phyloP scores from a whole-genome alignment of 2,329 filamentous ascomycete genomes.

The Periconia sp. region DNA sequence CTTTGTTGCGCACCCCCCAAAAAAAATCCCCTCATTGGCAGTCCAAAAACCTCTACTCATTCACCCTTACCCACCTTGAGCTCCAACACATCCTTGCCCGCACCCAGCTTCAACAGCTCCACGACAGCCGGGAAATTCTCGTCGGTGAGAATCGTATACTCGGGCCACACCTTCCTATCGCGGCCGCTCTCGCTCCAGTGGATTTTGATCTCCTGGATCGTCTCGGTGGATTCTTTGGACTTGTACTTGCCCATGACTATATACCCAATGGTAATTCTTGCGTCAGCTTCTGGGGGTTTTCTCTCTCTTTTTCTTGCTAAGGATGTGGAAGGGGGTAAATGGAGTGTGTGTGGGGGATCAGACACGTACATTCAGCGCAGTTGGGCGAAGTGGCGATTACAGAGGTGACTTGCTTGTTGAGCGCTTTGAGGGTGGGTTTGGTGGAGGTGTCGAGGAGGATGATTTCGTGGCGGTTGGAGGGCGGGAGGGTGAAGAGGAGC shows the following conservation, averaged over 20 bases:
- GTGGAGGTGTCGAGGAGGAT: constrained; percentile 29
- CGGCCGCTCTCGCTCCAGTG: constrained; percentile 37
- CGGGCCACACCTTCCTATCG: constrained; percentile 41
- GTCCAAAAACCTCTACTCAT: not conserved
- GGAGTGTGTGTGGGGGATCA: not conserved
- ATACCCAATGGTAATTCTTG: no score
- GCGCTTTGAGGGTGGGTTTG: constrained; percentile 32
- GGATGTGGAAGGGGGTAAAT: not conserved
- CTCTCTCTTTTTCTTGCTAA: not conserved
- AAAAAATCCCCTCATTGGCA: not conserved
- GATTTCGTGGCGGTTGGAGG: constrained; percentile 40
- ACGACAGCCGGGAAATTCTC: constrained; percentile 35
- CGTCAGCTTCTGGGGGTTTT: constrained; percentile 2
- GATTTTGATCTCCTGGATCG: constrained; percentile 36
- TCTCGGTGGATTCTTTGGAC: constrained; percentile 21
- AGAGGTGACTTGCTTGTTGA: constrained; percentile 38
- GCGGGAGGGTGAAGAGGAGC: constrained; percentile 42
- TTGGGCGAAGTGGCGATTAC: constrained; percentile 33
- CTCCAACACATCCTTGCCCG: constrained; percentile 38
- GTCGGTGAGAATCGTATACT: constrained; percentile 41
- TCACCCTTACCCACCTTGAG: constrained; percentile 37
- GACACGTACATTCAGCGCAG: constrained; percentile 36
- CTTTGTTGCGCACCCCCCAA: no score
- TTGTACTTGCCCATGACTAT: constrained; percentile 43
- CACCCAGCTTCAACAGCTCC: constrained; percentile 33